Base-by-base conservation (phyloP, 2,329 filamentous ascomycete species). In the Stylonectria norvegica region DNA sequence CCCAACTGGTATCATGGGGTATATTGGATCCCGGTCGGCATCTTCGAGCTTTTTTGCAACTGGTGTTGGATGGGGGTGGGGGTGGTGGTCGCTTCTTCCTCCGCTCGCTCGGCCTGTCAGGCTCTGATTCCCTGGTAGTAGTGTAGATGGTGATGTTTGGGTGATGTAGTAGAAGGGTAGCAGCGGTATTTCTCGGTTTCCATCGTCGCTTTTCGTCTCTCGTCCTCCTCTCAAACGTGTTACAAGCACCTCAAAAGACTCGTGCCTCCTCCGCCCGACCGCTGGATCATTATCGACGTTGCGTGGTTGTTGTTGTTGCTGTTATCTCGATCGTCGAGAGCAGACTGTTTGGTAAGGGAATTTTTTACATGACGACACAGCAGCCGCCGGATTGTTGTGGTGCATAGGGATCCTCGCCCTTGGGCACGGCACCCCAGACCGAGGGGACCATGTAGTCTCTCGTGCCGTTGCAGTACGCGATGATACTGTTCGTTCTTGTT, bases 381-480 rank as follows among this genome's bases (percentile, higher is more conserved):
- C 93, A 98, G 59, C 89, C 86, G 63, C 83, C 86, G 56, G 80
- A 88, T 72, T 94, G 89, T 74, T 94, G 91, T 55, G 91, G 91
- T 60, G 91, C 89, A 66, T 98, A 98, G n/a, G 93, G 93, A 65
- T 98, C 93, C 65, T 97, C 93, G 66, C 86, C 85, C 75, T 89
- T 91, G 63, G 94, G 89, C 52, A 97, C 89, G 47, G 84, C 80
- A 55, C 91, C 91, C 93, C 93, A 98, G 67, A 94, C 87, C 38
- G 89, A 95, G 36, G 90, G 90, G 38, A 97, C 90, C 93, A 98
- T 97, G 74, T 95, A 97, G 67, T 98, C 93, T 68, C 91, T 86
- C 57, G 93, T 96, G 69, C 88, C 90, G 69, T 95, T 95, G 71
- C 91, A 97, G 73, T 97, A 97, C 57, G 89, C 87, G 66, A 97